Evolutionary conservation across 768 basidiomycete genomes (phyloP).

Genomic region (Mycena capillaripes): DNA sequence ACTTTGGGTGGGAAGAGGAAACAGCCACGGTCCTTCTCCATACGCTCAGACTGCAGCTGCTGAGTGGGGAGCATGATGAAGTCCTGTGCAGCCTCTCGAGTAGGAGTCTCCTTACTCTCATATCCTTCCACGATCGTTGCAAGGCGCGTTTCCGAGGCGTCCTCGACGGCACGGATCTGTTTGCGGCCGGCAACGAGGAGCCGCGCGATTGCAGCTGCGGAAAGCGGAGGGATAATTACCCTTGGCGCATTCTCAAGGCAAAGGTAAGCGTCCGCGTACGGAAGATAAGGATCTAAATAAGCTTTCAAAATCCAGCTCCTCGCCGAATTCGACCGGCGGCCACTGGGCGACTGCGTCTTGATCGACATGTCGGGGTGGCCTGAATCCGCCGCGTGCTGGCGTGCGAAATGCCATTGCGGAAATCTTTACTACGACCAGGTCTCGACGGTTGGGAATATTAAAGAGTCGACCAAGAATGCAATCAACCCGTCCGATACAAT

Average conservation of each 20-base stretch:
- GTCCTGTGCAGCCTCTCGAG: slow-evolving; percentile 52
- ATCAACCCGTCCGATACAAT: no score
- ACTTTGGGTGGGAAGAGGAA: slow-evolving; percentile 61
- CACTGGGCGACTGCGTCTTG: slow-evolving; percentile 55
- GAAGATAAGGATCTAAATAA: no score
- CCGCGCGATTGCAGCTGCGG: slow-evolving; percentile 51
- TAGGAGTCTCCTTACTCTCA: slow-evolving; percentile 51
- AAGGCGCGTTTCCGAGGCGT: slow-evolving; percentile 52
- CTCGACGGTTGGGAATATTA: slow-evolving; percentile 49
- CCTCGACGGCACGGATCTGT: slow-evolving; percentile 52
- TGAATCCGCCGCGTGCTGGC: slow-evolving; percentile 57
- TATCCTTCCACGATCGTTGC: slow-evolving; percentile 57
- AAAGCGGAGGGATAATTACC: slow-evolving; percentile 50
- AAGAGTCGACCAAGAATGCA: slow-evolving; percentile 40
- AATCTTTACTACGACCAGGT: slow-evolving; percentile 53
- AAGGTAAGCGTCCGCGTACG: slow-evolving; percentile 56
- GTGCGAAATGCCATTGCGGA: slow-evolving; percentile 53
- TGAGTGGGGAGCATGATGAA: slow-evolving; percentile 46
- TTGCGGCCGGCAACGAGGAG: slow-evolving; percentile 54
- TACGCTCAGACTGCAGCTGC: slow-evolving; percentile 57
- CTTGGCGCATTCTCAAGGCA: slow-evolving; percentile 57
- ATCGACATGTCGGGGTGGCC: slow-evolving; percentile 60
- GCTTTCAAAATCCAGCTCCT: slow-evolving; percentile 32
- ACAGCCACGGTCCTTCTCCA: slow-evolving; percentile 55
- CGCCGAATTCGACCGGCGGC: slow-evolving; percentile 54